Evolutionary conservation across 345 rosid species (phyloP).

Genomic region (Dipteronia dyeriana): DNA sequence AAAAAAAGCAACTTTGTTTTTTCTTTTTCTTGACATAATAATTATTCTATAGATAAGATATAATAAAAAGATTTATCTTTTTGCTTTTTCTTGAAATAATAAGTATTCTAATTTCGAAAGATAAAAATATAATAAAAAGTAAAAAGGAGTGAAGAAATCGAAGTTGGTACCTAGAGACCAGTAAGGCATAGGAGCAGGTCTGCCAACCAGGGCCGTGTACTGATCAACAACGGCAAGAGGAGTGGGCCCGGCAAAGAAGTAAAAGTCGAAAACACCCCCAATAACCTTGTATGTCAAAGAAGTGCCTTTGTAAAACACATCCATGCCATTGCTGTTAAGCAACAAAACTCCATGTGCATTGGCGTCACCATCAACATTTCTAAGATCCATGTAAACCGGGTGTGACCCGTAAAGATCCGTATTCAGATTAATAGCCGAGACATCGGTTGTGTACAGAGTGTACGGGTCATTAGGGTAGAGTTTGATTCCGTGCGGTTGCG

Average conservation of each 20-base stretch:
- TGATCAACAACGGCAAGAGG: slow-evolving; percentile 86
- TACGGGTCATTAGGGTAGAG: slow-evolving; percentile 90
- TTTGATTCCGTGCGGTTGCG: slow-evolving; percentile 93
- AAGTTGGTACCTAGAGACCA: slow-evolving; percentile 80
- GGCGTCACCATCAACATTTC: slow-evolving; percentile 67
- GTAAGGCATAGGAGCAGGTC: slow-evolving; percentile 99
- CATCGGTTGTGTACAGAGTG: slow-evolving; percentile 83
- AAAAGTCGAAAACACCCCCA: slow-evolving; percentile 92
- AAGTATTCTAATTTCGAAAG: background rate
- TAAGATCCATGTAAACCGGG: slow-evolving; percentile 94
- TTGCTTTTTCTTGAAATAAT: background rate
- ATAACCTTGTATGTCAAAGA: slow-evolving; percentile 89
- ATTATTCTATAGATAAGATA: too few species aligned
- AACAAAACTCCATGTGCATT: slow-evolving; percentile 77
- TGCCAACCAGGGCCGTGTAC: slow-evolving; percentile 75
- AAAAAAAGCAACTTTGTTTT: background rate
- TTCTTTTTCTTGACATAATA: background rate
- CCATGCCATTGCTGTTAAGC: slow-evolving; percentile 97
- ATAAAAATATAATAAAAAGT: too few species aligned
- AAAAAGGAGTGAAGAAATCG: background rate
- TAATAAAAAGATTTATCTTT: too few species aligned
- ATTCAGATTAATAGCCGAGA: slow-evolving; percentile 82
- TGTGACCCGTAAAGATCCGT: slow-evolving; percentile 92
- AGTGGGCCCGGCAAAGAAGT: slow-evolving; percentile 80
- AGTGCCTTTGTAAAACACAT: slow-evolving; percentile 76